A percentile compares a stretch with the other conserved stretches of the same genome.
Conservation (phyloP, 257 asterid genomes). For the Rauvolfia tetraphylla region DNA sequence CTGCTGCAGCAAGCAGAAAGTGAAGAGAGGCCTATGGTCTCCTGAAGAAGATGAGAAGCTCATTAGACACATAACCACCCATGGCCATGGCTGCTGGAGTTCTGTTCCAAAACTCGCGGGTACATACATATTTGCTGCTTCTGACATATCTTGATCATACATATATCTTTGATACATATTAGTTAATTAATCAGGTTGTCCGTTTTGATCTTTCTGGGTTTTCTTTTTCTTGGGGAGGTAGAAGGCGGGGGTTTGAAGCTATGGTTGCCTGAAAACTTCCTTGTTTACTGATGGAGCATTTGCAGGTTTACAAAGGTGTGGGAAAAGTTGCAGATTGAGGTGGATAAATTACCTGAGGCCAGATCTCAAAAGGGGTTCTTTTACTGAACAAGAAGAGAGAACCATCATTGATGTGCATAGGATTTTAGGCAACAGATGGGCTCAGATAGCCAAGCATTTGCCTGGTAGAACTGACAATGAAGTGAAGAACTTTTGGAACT, state of each 20-base stretch:
- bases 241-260: not conserved
- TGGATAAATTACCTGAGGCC: conserved; percentile 95
- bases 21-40: conserved; percentile 92
- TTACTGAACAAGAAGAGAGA: conserved; percentile 74
- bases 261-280: not conserved
- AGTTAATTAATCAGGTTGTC: no score
- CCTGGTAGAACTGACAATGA: conserved; percentile 96
- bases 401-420: conserved; percentile 80
- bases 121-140: not conserved
- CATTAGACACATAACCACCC: conserved; percentile 48
- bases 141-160: not conserved
- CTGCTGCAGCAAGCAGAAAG: conserved; percentile 95
- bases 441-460: conserved; percentile 90
- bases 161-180: no score
- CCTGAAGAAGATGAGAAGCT: conserved; percentile 96
- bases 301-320: conserved; percentile 88
- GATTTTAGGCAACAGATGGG: conserved; percentile 89
- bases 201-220: not conserved
- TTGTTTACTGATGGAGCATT: not conserved
- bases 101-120: conserved; percentile 59
- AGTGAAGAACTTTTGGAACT: conserved; percentile 95
- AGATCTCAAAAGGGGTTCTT: conserved; percentile 85
- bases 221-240: not conserved
- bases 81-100: conserved; percentile 98
- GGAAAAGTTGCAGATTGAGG: conserved; percentile 86